Evolutionary conservation across 306 rosid genomes (phyloP).

Genomic region (Rosa rugosa): DNA sequence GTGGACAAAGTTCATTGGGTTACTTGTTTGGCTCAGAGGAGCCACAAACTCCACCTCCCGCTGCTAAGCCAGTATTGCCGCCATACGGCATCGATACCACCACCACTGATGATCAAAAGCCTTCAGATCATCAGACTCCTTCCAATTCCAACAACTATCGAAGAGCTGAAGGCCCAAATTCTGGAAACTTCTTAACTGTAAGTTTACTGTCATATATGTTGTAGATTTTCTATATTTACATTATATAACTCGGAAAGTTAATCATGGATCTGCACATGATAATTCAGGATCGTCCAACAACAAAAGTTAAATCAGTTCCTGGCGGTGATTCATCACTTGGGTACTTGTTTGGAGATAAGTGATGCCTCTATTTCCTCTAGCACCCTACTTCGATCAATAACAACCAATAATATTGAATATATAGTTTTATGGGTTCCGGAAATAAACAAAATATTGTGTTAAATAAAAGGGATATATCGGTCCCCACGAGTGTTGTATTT

Average conservation of each 20-base stretch:
- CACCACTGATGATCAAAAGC: constrained; percentile 19
- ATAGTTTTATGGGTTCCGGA: neutral
- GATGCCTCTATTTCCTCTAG: constrained; percentile 19
- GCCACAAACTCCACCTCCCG: constrained; percentile 38
- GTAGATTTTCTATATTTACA: neutral
- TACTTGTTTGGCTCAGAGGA: constrained; percentile 70
- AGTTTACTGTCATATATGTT: constrained; percentile 4
- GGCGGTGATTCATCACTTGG: constrained; percentile 90
- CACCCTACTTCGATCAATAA: neutral
- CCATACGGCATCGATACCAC: constrained; percentile 53
- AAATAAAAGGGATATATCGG: constrained; percentile 19
- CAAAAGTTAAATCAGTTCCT: constrained; percentile 72
- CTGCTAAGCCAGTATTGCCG: constrained; percentile 35
- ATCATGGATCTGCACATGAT: constrained; percentile 7
- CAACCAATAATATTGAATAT: neutral
- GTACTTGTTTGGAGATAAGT: constrained; percentile 86
- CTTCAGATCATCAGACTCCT: constrained; percentile 33
- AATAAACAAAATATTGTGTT: neutral
- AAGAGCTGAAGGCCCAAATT: constrained; percentile 50
- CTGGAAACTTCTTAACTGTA: constrained; percentile 57
- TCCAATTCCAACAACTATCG: constrained; percentile 40
- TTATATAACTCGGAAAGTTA: neutral
- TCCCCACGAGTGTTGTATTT: neutral
- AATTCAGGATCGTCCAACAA: constrained; percentile 74
- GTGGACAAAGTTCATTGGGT: constrained; percentile 73